Evolutionary conservation across 331 rosid species (phyloP), one percentile per base, ranked within the genome.

Genomic region (Saraca asoca): DNA sequence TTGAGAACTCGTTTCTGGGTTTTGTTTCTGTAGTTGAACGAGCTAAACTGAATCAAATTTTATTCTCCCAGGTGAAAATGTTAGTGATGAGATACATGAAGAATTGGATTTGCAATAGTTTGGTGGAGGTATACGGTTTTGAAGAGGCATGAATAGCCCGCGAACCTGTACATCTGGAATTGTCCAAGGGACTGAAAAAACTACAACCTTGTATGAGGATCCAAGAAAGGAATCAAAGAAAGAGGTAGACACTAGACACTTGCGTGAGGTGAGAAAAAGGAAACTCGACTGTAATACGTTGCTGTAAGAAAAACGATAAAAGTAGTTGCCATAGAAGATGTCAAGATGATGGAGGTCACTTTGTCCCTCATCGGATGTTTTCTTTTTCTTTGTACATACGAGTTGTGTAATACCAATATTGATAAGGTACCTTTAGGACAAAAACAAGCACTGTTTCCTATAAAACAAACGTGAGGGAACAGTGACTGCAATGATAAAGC

Each of bases 121-220:
- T 63, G 62, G 39, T 4, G 14, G 46, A 55, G 19, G 75, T 39
- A 48, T 73, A 73, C 53, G 18, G 78, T 61, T 66, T 19, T 79
- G 87, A 79, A 79, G 85, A 62, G 81, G 71, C 80, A 51, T 53
- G 58, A 69, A 31, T 45, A 35, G 74, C 76, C 74, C 82, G 46
- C 76, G 31, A 57, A 61, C 43, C 71, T 57, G 18, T 75, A 41
- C 31, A 24, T 52, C 76, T 51, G 48, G 61, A 70, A 75, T 64
- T 45, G 69, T 78, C 61, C 31, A 64, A 41, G 71, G 68, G 66
- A 29, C 42, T 66, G 31, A 24, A 24, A 24, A 24, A 44, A 12
- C 9, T 12, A 65, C 66, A 45, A 6, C 18, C 31, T 14, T 17
- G 7, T 44, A 33, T 20, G 31, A 24, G 31, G 1, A 24, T 24